A percentile compares a stretch with the other conserved stretches of the same genome.
Evolutionary conservation across 192 early-diverging fungal genomes (phyloP).

Genomic region (Backusella westeae): DNA sequence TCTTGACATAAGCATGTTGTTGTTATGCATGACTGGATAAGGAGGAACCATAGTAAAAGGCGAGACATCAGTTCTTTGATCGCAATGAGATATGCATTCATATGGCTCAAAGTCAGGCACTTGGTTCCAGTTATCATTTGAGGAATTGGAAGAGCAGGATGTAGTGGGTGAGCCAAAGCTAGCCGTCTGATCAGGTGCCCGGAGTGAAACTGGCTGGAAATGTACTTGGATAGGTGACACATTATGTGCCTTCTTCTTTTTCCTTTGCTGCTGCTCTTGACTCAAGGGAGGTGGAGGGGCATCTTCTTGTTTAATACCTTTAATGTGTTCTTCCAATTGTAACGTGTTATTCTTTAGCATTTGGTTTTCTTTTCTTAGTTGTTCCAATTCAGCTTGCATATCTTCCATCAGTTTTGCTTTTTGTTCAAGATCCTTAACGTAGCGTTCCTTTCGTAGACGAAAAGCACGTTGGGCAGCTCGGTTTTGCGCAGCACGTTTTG

Average conservation of each 20-base stretch:
- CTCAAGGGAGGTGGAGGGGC: neutral
- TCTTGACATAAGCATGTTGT: slow-evolving; percentile 13
- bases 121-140: neutral
- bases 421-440: slow-evolving; percentile 77
- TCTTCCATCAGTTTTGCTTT: slow-evolving; percentile 60
- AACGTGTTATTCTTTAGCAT: slow-evolving; percentile 3
- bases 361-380: slow-evolving; percentile 26
- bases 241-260: neutral
- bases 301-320: neutral
- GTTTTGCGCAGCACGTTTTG: slow-evolving; percentile 87
- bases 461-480: slow-evolving; percentile 89
- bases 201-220: slow-evolving; percentile 9
- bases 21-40: neutral
- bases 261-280: neutral
- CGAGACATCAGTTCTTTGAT: slow-evolving; percentile 34
- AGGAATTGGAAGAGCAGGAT: neutral
- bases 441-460: slow-evolving; percentile 79
- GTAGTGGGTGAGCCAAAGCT: slow-evolving; percentile 6
- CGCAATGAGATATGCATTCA: slow-evolving; percentile 20
- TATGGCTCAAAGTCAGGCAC: neutral
- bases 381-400: slow-evolving; percentile 29
- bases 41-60: neutral
- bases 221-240: neutral
- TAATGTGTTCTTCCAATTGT: slow-evolving; percentile 11
- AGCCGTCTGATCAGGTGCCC: slow-evolving; percentile 3